Evolutionary conservation across 768 basidiomycete genomes (phyloP).

Genomic region (Inosperma sp.): DNA sequence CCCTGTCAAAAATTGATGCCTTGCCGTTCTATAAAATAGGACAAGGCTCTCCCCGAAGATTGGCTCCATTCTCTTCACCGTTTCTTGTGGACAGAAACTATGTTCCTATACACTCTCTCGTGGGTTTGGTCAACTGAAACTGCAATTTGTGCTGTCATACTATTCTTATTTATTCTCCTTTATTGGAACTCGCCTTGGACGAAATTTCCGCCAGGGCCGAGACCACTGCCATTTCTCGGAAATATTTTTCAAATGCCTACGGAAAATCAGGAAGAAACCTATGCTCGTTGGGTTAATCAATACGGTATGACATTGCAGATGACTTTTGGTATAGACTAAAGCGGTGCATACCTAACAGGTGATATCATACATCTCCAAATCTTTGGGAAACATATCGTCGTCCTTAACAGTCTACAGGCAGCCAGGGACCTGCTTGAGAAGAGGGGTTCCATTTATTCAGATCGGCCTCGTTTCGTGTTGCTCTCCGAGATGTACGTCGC

Average conservation of each 20-base stretch:
- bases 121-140: constrained; percentile 17
- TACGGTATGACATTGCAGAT: constrained; percentile 36
- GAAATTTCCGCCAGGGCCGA: constrained; percentile 46
- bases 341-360: constrained; percentile 29
- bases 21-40: constrained; percentile 22
- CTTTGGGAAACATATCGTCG: constrained; percentile 43
- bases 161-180: constrained; percentile 12
- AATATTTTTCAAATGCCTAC: constrained; percentile 44
- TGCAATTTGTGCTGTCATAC: constrained; percentile 13
- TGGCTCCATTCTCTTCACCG: constrained; percentile 16
- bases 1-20: constrained; percentile 28
- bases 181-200: constrained; percentile 22
- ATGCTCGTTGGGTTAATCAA: constrained; percentile 36
- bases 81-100: constrained; percentile 18
- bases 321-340: neutral
- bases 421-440: constrained; percentile 49
- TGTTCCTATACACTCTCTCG: constrained; percentile 16
- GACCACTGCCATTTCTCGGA: constrained; percentile 41
- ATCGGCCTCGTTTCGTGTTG: constrained; percentile 46
- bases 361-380: constrained; percentile 39
- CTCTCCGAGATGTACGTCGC: constrained; percentile 43
- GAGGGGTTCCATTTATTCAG: constrained; percentile 51
- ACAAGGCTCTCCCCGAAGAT: constrained; percentile 11
- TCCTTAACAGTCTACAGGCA: constrained; percentile 45
- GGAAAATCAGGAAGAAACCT: constrained; percentile 36